Conservation (phyloP, 2,329 filamentous ascomycete species). For the Podosphaera aphanis region DNA sequence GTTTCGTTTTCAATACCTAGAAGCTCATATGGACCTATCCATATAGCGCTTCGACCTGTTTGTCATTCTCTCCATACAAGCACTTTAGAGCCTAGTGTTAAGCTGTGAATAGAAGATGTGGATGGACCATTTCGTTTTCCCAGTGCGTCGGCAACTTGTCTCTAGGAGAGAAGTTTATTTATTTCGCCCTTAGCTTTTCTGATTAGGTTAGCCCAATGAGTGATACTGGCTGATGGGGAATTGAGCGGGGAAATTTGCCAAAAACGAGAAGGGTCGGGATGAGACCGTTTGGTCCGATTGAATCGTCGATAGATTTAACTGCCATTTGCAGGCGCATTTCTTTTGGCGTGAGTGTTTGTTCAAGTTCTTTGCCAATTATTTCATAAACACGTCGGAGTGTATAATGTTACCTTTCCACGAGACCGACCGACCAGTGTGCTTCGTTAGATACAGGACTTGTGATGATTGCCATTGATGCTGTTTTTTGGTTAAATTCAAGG, state of each 20-base stretch:
- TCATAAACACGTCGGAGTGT: background rate
- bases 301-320: slow-evolving; percentile 4
- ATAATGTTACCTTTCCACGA: slow-evolving; percentile 2
- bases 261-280: slow-evolving; percentile 3
- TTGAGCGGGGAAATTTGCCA: background rate
- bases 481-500: slow-evolving; percentile 1
- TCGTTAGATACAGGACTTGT: background rate
- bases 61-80: slow-evolving; percentile 3
- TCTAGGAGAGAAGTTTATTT: background rate
- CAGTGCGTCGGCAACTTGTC: slow-evolving; percentile 1
- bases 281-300: background rate
- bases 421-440: background rate
- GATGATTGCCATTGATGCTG: background rate
- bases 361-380: slow-evolving; percentile 2
- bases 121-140: background rate
- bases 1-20: background rate
- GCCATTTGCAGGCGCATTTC: slow-evolving; percentile 3
- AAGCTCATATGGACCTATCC: background rate
- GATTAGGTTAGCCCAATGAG: background rate
- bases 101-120: background rate
- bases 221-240: background rate
- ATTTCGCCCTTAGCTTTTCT: slow-evolving; percentile 3
- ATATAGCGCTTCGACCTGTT: background rate
- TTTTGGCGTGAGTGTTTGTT: background rate
- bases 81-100: slow-evolving; percentile 1